Evolutionary conservation across 2,329 filamentous ascomycete species (phyloP), one percentile per base, ranked within the genome.

Genomic region (Thielaviopsis populi): DNA sequence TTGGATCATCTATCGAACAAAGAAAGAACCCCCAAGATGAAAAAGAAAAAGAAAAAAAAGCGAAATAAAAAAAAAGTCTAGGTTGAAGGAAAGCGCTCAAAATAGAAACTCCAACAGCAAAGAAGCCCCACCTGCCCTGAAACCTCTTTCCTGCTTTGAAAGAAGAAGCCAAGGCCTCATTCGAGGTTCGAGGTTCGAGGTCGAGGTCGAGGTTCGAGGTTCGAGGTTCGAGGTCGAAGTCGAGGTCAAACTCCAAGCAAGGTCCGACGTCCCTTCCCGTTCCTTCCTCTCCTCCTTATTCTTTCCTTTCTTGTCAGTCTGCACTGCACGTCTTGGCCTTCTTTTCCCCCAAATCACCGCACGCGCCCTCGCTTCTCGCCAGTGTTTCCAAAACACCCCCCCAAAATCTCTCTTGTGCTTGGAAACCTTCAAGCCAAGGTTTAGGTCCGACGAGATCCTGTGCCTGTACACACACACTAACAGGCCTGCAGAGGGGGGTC

Each of bases 381-480:
- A 46, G 59, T 61, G 59, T 61, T 46, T 61, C 59, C 24, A 61
- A 61, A 27, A 61, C n/a, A 19, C 53, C 19, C 53, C 53, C 53
- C 53, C 27, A 56, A 56, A 56, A 56, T 56, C 53, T 56, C 53
- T 56, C 53, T 33, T 56, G 17, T 33, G 27, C 53, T 37, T 15
- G 22, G 5, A 56, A 19, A 13, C n/a, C 8, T 10, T 33, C n/a
- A 37, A 56, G 53, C 53, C 53, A 17, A 37, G 53, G 11, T 56
- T 56, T n/a, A 37, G 53, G 8, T 37, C 33, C 7, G 33, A 37
- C 33, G 33, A 4, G 33, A 8, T 37, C 33, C 33, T 37, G 4
- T 37, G 8, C 33, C 8, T 37, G 33, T 37, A 37, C 8, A 10
- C 33, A 37, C 4, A 37, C 33, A 37, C 33, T 37, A 37, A 37